These are phyloP conservation scores for Colletotrichum cordylinicola DNA, from an alignment of 2,329 filamentous ascomycete species.

Conservation along the genomic window DNA sequence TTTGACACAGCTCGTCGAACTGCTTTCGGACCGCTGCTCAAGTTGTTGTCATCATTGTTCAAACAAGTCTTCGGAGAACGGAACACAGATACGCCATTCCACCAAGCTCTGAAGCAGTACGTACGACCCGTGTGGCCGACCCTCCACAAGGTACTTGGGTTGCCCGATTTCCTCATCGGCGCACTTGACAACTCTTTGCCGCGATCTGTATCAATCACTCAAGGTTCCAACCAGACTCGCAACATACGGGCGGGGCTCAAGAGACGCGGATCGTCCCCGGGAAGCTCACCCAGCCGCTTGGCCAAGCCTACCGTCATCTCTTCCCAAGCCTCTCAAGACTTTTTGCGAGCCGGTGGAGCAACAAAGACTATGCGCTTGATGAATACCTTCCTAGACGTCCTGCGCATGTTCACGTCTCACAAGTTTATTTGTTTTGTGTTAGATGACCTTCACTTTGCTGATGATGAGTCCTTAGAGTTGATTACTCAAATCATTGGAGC, in stretches of 20 bases:
- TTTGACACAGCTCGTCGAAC: conserved; percentile 67
- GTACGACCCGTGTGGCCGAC: conserved; percentile 69
- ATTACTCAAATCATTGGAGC: conserved; percentile 81
- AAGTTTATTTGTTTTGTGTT: conserved; percentile 89
- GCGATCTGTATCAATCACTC: conserved; percentile 42
- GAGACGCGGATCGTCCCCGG: conserved; percentile 57
- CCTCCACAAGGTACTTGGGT: conserved; percentile 64
- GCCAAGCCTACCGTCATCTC: conserved; percentile 41
- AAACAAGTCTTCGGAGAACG: conserved; percentile 72
- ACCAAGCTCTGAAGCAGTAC: conserved; percentile 66
- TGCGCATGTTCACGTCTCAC: conserved; percentile 80
- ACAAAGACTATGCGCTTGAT: conserved; percentile 77
- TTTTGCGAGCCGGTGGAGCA: conserved; percentile 61
- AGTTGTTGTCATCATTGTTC: conserved; percentile 69
- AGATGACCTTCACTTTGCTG: conserved; percentile 90
- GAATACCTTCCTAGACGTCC: conserved; percentile 86
- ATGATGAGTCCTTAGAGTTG: conserved; percentile 84
- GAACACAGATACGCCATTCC: conserved; percentile 69
- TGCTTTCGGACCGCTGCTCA: conserved; percentile 68
- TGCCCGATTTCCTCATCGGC: conserved; percentile 74
- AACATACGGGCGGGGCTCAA: conserved; percentile 37
- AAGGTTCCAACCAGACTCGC: conserved; percentile 35
- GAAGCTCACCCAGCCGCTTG: conserved; percentile 42
- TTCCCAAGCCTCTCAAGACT: conserved; percentile 63
- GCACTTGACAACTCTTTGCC: conserved; percentile 43